A percentile compares a stretch with the other conserved stretches of the same genome.
Conservation (phyloP, 306 rosid genomes). For the Clitoria ternatea region DNA sequence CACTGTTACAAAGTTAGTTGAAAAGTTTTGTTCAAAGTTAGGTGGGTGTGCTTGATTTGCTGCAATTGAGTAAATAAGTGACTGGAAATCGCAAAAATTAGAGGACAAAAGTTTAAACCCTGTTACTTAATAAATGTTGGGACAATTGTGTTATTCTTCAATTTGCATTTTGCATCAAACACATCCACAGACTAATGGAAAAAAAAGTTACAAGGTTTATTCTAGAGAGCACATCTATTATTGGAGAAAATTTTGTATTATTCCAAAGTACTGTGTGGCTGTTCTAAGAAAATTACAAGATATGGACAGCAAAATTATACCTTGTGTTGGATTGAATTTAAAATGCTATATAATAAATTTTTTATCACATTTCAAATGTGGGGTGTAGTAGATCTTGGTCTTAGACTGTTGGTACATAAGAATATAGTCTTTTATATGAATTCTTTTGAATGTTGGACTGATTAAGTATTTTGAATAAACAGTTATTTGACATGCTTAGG, state of each 20-base stretch:
- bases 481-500: constrained; percentile 85
- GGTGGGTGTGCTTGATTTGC: too few species aligned
- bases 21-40: too few species aligned
- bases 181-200: not conserved
- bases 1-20: not conserved
- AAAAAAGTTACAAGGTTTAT: too few species aligned
- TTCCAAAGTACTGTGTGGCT: not conserved
- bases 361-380: not conserved
- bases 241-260: not conserved
- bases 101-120: too few species aligned
- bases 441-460: constrained; percentile 1
- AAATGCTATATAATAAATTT: not conserved
- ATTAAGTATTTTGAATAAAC: constrained; percentile 19
- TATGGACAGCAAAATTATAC: not conserved
- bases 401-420: not conserved
- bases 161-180: not conserved
- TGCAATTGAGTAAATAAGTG: too few species aligned
- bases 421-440: not conserved
- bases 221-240: not conserved
- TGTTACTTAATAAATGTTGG: too few species aligned
- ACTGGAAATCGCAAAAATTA: too few species aligned
- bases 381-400: not conserved
- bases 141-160: not conserved
- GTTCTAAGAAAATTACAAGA: not conserved
- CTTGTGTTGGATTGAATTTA: not conserved